phyloP scores from a whole-genome alignment of 108 stramenopile genomes.

The Fistulifera solaris region DNA sequence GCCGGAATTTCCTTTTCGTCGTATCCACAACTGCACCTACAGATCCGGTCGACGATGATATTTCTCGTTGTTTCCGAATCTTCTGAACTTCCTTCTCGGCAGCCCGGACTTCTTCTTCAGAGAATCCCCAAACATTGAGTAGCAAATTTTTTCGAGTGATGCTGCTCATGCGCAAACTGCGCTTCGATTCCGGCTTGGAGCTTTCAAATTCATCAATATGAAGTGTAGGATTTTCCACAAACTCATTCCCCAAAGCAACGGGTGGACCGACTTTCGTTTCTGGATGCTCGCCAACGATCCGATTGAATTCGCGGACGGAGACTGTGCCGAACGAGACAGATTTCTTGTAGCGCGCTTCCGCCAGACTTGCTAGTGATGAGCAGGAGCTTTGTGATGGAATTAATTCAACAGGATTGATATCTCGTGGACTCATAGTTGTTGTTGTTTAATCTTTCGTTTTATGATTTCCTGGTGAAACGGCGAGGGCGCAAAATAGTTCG shows the following conservation, averaged over 20 bases:
- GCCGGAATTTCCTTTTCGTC: slow-evolving; percentile 6
- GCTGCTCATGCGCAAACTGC: slow-evolving; percentile 15
- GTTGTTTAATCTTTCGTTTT: not conserved
- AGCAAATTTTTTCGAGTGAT: slow-evolving; percentile 44
- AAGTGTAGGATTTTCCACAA: slow-evolving; percentile 17
- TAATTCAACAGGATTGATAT: not conserved
- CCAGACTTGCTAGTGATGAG: not conserved
- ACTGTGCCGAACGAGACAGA: slow-evolving; percentile 28
- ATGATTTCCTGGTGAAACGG: no score
- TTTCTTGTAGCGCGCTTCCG: slow-evolving; percentile 1
- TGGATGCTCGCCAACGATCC: slow-evolving; percentile 49
- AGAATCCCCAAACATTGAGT: slow-evolving; percentile 24
- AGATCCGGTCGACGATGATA: slow-evolving; percentile 11
- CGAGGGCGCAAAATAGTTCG: no score
- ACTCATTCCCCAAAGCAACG: slow-evolving; percentile 46
- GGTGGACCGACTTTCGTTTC: slow-evolving; percentile 45
- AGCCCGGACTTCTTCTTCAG: slow-evolving; percentile 24
- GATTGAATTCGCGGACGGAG: slow-evolving; percentile 36
- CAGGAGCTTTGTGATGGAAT: not conserved
- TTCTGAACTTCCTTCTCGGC: slow-evolving; percentile 33
- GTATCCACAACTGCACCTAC: slow-evolving; percentile 13
- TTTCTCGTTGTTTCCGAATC: slow-evolving; percentile 15
- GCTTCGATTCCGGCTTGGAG: slow-evolving; percentile 19
- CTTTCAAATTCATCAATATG: slow-evolving; percentile 41
- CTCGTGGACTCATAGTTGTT: not conserved